A percentile compares a stretch with the other conserved stretches of the same genome.
Evolutionary conservation across 2,329 filamentous ascomycete genomes (phyloP).

Genomic region (Annulohypoxylon truncatum): DNA sequence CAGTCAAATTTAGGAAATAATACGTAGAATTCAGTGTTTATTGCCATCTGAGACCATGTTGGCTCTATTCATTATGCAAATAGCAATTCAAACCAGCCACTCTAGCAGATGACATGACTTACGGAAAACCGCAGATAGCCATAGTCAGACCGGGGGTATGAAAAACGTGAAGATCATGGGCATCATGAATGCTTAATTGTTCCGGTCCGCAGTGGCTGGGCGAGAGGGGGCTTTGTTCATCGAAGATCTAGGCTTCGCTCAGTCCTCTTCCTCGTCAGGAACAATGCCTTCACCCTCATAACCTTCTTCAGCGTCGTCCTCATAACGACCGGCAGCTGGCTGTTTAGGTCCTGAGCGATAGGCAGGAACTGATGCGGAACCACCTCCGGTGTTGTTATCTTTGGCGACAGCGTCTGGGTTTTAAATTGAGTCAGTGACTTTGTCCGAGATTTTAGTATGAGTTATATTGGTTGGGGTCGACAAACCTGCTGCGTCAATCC

Average conservation of each 20-base stretch:
- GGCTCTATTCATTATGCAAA: neutral
- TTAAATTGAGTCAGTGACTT: constrained; percentile 27
- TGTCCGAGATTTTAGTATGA: neutral
- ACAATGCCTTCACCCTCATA: constrained; percentile 67
- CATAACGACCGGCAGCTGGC: constrained; percentile 43
- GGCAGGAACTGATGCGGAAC: constrained; percentile 29
- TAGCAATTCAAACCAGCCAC: neutral
- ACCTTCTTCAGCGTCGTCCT: constrained; percentile 64
- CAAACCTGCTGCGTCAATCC: constrained; percentile 86
- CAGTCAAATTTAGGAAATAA: neutral
- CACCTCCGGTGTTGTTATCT: constrained; percentile 47
- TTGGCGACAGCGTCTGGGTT: constrained; percentile 63
- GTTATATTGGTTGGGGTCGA: neutral
- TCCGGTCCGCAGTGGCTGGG: neutral
- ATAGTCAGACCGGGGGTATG: neutral
- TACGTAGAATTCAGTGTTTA: constrained; percentile 14
- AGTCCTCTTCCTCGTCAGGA: constrained; percentile 68
- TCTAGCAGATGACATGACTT: neutral
- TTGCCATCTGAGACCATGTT: constrained; percentile 1
- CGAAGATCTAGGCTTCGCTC: constrained; percentile 41
- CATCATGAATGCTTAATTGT: neutral
- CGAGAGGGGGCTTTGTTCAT: constrained; percentile 13
- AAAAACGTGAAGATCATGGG: neutral
- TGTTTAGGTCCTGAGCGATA: constrained; percentile 40
- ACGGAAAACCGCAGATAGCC: neutral